A percentile compares a stretch with the other conserved stretches of the same genome.
Evolutionary conservation across 805 yeast genomes (phyloP).

Genomic region (Saccharomycopsis oosterbeekiorum): DNA sequence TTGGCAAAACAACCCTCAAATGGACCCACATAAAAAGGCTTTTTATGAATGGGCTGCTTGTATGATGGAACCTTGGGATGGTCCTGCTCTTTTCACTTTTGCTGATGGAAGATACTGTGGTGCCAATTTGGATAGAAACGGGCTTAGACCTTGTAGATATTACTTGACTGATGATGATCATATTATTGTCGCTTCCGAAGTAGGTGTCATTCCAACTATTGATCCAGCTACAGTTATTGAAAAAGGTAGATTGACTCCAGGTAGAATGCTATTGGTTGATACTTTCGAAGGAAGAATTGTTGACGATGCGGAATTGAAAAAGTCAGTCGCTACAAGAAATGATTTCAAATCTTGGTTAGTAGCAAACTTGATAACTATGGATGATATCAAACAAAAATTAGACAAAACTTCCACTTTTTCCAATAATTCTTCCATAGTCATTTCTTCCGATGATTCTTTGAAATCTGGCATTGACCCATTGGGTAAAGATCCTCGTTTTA

Average conservation of each 20-base stretch:
- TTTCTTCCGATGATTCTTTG: background rate
- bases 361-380: slow-evolving; percentile 77
- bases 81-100: slow-evolving; percentile 94
- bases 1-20: slow-evolving; percentile 79
- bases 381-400: slow-evolving; percentile 59
- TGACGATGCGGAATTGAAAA: slow-evolving; percentile 83
- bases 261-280: slow-evolving; percentile 91
- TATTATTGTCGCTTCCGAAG: slow-evolving; percentile 97
- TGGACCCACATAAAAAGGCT: slow-evolving; percentile 88
- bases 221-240: slow-evolving; percentile 72
- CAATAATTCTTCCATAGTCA: slow-evolving; percentile 17
- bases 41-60: slow-evolving; percentile 99
- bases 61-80: slow-evolving; percentile 99
- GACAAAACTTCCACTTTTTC: slow-evolving; percentile 25
- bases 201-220: slow-evolving; percentile 80
- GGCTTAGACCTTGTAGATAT: slow-evolving; percentile 96
- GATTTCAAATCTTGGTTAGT: slow-evolving; percentile 93
- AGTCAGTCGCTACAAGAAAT: slow-evolving; percentile 64
- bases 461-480: slow-evolving; percentile 31
- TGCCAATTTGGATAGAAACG: slow-evolving; percentile 95
- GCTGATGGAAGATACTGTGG: slow-evolving; percentile 98
- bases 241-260: slow-evolving; percentile 93
- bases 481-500: slow-evolving; percentile 73
- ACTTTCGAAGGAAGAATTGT: slow-evolving; percentile 88
- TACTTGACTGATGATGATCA: slow-evolving; percentile 91